Base-by-base conservation (phyloP, 23 red algal genomes). In the Gracilaria vermiculophylla region DNA sequence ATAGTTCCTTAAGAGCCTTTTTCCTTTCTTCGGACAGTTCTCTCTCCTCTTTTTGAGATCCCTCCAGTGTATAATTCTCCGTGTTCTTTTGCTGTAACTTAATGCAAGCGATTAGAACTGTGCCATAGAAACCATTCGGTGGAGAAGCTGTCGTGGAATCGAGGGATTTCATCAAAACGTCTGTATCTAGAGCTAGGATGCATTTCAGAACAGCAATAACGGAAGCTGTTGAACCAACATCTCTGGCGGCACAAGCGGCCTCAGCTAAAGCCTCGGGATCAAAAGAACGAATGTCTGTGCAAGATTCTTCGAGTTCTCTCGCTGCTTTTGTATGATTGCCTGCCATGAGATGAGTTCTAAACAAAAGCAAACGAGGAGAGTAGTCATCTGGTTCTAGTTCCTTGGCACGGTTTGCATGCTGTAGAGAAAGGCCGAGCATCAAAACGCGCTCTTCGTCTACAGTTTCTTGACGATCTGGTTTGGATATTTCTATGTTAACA, bases 191-290 rank as follows among this genome's bases (percentile, higher is more conserved):
- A 28, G 44, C 42, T 24, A 91, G 45, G 19, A 91, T 81, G 64
- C 87, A 91, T 36, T 40, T 54, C 44, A 91, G 76, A 35, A 74
- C 87, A 13, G 87, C 87, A 11, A 91, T 34, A 40, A 91, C 87
- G 24, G 87, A 50, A 50, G 39, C 44, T 20, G 69, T 69, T 16
- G 87, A 91, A 14, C 87, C 87, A 12, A 75, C 72, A 43, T 91
- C 87, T 60, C 76, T 91, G 51, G 87, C 87, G 14, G 74, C 75
- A 80, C 87, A 91, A 11, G 87, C 87, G 10, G 87, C 87, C 43
- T 91, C 87, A 43, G 87, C 87, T 16, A 91, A 60, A 8, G 75
- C 76, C 16, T 44, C 87, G 12, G 87, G 45, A 53, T 91, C 87
- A 75, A 91, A 80, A 48, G 74, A 70, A 23, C 76, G 64, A 33